phyloP scores from a whole-genome alignment of 495 filamentous ascomycete genomes.

The Trichoderma erinaceum region DNA sequence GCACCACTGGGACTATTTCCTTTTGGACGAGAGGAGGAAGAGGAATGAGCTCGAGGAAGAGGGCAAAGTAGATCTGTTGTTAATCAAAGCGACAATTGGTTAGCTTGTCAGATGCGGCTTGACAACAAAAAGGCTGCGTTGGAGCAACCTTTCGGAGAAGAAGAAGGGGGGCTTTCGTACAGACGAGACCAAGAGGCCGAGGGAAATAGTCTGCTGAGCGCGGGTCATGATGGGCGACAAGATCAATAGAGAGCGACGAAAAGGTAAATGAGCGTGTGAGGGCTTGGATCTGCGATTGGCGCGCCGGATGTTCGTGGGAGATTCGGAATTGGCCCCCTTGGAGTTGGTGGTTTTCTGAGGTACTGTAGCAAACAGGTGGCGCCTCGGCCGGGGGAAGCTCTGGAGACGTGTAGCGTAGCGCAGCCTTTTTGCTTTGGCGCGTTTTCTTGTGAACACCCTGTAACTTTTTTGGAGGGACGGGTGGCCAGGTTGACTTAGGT shows the following conservation, averaged over 20 bases:
- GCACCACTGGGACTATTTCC: conserved; percentile 66
- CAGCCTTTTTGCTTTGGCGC: background rate
- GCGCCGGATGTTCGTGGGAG: background rate
- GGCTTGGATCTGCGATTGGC: background rate
- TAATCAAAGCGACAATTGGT: background rate
- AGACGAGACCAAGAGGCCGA: conserved; percentile 78
- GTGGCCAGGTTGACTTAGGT: too few relatives aligned
- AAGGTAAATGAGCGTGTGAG: background rate
- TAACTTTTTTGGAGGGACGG: too few relatives aligned
- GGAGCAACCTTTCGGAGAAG: background rate
- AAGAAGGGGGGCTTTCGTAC: conserved; percentile 39
- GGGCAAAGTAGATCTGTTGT: conserved; percentile 73
- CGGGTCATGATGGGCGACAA: conserved; percentile 64
- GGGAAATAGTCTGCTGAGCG: conserved; percentile 85
- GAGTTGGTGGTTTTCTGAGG: conserved; percentile 1
- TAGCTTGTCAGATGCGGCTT: background rate
- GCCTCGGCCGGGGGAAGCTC: conserved; percentile 11
- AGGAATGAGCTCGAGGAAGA: conserved; percentile 79
- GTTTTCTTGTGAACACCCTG: background rate
- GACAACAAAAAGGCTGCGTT: background rate
- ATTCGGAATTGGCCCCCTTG: background rate
- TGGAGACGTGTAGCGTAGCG: background rate
- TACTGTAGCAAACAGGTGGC: background rate
- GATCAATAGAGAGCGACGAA: background rate
- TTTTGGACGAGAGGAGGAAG: conserved; percentile 66